A percentile compares a stretch with the other conserved stretches of the same genome.
Evolutionary conservation across 2,329 filamentous ascomycete genomes (phyloP).

Genomic region (Alternaria ethzedia): DNA sequence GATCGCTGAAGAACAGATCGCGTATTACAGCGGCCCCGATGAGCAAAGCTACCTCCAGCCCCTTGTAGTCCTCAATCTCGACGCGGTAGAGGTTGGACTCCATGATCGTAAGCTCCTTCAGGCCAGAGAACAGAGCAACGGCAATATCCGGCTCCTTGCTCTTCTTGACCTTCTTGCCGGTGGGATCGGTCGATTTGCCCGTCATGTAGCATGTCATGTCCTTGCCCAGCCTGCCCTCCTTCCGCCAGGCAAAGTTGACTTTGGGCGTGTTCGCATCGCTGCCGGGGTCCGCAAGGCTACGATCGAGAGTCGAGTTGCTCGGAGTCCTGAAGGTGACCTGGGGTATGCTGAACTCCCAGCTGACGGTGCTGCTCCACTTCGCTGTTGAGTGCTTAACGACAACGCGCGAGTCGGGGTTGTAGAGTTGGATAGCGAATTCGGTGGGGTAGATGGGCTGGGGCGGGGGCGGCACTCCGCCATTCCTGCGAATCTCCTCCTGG

Average conservation of each 20-base stretch:
- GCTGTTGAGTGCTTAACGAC: constrained; percentile 72
- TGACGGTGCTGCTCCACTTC: constrained; percentile 78
- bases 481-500: constrained; percentile 75
- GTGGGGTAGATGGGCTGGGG: constrained; percentile 77
- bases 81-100: constrained; percentile 90
- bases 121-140: constrained; percentile 77
- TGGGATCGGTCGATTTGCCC: constrained; percentile 71
- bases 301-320: constrained; percentile 78
- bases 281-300: constrained; percentile 68
- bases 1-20: constrained; percentile 68
- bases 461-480: constrained; percentile 68
- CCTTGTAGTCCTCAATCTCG: constrained; percentile 93
- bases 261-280: constrained; percentile 66
- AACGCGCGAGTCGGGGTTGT: constrained; percentile 89
- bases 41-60: constrained; percentile 81
- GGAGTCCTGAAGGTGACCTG: constrained; percentile 83
- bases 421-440: constrained; percentile 83
- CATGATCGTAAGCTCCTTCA: constrained; percentile 84
- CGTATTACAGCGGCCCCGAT: constrained; percentile 66
- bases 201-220: constrained; percentile 89
- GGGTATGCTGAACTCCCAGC: constrained; percentile 93
- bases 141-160: constrained; percentile 95
- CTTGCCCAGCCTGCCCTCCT: constrained; percentile 82
- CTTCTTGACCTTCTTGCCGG: constrained; percentile 68
- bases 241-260: constrained; percentile 86